Evolutionary conservation across 805 yeast genomes (phyloP).

Genomic region (Scheffersomyces lignosus): DNA sequence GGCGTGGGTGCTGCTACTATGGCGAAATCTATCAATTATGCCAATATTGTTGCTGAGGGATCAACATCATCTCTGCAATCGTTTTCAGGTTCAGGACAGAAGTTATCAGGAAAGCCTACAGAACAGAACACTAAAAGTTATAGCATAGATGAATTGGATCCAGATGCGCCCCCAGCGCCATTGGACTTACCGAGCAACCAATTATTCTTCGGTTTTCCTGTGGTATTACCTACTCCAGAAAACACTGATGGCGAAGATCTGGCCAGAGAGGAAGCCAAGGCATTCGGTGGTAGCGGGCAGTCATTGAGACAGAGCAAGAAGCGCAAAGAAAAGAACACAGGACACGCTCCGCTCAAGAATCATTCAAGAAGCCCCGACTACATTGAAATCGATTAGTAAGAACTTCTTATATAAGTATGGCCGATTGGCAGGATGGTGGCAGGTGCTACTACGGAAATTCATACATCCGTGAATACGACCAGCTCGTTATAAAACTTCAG

Average conservation of each 20-base stretch:
- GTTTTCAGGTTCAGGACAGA: constrained; percentile 67
- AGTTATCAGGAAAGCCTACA: constrained; percentile 61
- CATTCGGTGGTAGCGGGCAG: constrained; percentile 71
- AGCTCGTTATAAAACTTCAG: too few species aligned
- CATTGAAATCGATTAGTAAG: constrained; percentile 69
- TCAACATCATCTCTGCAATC: constrained; percentile 9
- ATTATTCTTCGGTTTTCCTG: constrained; percentile 91
- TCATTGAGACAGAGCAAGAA: constrained; percentile 70
- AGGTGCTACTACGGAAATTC: too few species aligned
- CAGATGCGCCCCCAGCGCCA: constrained; percentile 68
- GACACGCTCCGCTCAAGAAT: constrained; percentile 57
- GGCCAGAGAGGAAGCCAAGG: constrained; percentile 16
- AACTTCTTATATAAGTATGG: too few species aligned
- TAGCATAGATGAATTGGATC: constrained; percentile 45
- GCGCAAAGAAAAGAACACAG: constrained; percentile 55
- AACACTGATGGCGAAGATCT: constrained; percentile 23
- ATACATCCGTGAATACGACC: too few species aligned
- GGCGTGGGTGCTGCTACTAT: constrained; percentile 62
- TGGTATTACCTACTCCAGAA: constrained; percentile 45
- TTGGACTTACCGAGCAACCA: constrained; percentile 79
- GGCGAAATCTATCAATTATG: constrained; percentile 73
- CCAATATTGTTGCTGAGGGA: constrained; percentile 52
- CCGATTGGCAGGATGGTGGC: too few species aligned
- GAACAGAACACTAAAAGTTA: constrained; percentile 20
- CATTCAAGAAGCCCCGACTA: constrained; percentile 72